Percentiles rank a stretch among this genome's conserved stretches.
These are phyloP conservation scores for Acrocalymma vagum DNA, from an alignment of 2,329 filamentous ascomycete species.

Conservation along the genomic window DNA sequence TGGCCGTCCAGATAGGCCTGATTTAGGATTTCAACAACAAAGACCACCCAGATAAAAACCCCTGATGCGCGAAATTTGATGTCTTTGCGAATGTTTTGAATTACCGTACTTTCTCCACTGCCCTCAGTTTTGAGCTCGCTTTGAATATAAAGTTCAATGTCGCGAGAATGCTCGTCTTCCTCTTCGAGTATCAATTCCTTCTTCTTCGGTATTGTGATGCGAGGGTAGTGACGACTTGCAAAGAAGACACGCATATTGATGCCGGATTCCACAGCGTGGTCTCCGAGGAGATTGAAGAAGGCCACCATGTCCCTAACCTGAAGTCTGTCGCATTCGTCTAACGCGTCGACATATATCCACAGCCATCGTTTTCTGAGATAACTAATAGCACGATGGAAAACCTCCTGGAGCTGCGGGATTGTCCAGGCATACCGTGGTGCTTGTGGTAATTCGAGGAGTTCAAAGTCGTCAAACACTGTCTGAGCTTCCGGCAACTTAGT, in stretches of 20 bases:
- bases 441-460: too few species aligned
- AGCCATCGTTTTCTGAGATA: constrained; percentile 18
- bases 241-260: constrained; percentile 30
- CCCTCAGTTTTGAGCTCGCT: constrained; percentile 28
- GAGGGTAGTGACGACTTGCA: constrained; percentile 54
- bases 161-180: constrained; percentile 45
- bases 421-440: constrained; percentile 27
- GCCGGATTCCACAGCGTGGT: constrained; percentile 19
- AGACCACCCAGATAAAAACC: constrained; percentile 53
- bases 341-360: constrained; percentile 50
- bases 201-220: constrained; percentile 45
- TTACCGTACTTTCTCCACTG: constrained; percentile 22
- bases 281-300: constrained; percentile 52
- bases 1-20: constrained; percentile 46
- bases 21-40: constrained; percentile 52
- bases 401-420: constrained; percentile 15
- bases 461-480: constrained; percentile 9
- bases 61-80: constrained; percentile 51
- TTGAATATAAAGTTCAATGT: constrained; percentile 41
- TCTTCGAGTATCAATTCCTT: constrained; percentile 44
- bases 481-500: constrained; percentile 15
- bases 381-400: constrained; percentile 27
- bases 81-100: constrained; percentile 32
- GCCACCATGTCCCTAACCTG: constrained; percentile 54
- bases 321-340: constrained; percentile 59